A percentile compares a stretch with the other conserved stretches of the same genome.
Evolutionary conservation across 2,329 filamentous ascomycete genomes (phyloP).

Genomic region (Penicillium sclerotiorum): DNA sequence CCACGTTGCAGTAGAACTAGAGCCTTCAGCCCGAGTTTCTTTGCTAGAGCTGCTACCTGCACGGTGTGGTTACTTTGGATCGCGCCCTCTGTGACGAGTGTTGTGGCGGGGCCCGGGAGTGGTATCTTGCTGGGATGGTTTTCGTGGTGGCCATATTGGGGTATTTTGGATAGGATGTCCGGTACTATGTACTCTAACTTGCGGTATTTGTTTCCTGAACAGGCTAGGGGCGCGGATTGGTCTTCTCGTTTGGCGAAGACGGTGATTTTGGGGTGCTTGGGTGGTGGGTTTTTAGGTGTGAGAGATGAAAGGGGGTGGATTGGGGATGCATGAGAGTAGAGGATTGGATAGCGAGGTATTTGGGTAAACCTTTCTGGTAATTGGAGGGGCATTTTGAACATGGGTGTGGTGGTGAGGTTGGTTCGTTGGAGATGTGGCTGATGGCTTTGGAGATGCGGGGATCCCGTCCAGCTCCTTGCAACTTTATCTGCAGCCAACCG

Average conservation of each 20-base stretch:
- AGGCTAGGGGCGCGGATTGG: slow-evolving; percentile 37
- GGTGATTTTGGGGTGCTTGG: slow-evolving; percentile 18
- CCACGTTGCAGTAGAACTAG: slow-evolving; percentile 32
- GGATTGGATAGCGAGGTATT: slow-evolving; percentile 32
- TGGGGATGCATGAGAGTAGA: slow-evolving; percentile 34
- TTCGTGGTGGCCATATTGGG: slow-evolving; percentile 21
- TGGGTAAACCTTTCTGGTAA: slow-evolving; percentile 31
- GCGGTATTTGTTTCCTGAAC: slow-evolving; percentile 42
- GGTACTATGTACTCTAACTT: slow-evolving; percentile 43
- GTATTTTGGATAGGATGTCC: slow-evolving; percentile 30
- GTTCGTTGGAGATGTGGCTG: no score
- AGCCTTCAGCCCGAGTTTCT: slow-evolving; percentile 28
- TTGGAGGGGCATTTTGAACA: slow-evolving; percentile 6
- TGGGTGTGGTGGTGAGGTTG: no score
- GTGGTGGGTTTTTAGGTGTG: slow-evolving; percentile 10
- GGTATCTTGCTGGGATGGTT: slow-evolving; percentile 10
- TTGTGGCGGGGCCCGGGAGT: slow-evolving; percentile 25
- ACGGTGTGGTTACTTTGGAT: slow-evolving; percentile 43
- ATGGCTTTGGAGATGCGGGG: no score
- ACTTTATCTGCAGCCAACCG: no score
- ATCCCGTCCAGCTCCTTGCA: no score
- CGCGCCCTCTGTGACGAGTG: slow-evolving; percentile 39
- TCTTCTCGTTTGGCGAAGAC: slow-evolving; percentile 40
- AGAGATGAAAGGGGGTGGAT: slow-evolving; percentile 35
- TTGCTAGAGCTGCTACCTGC: slow-evolving; percentile 35